These are phyloP conservation scores for Babesia ovis DNA, from an alignment of 169 alveolate species.

Conservation along the genomic window DNA sequence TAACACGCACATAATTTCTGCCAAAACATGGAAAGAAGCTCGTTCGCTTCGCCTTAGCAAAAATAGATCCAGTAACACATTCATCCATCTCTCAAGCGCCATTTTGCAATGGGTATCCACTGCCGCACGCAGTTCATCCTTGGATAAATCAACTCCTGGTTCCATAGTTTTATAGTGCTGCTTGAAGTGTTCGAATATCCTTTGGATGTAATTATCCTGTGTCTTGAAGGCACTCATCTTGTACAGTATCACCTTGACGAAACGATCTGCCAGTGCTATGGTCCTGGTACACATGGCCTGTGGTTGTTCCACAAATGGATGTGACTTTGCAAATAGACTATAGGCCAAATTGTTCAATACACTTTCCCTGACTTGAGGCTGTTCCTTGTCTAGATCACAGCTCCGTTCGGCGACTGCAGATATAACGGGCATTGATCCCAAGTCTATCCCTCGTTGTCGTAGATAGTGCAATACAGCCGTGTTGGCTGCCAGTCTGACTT, in stretches of 20 bases:
- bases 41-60: slow-evolving; percentile 37
- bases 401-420: slow-evolving; percentile 43
- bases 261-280: slow-evolving; percentile 19
- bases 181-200: slow-evolving; percentile 15
- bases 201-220: slow-evolving; percentile 17
- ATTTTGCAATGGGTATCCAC: background rate
- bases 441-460: slow-evolving; percentile 1
- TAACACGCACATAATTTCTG: slow-evolving; percentile 50
- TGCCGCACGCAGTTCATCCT: background rate
- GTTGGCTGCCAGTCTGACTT: slow-evolving; percentile 25
- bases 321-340: slow-evolving; percentile 11
- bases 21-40: slow-evolving; percentile 27
- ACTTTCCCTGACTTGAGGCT: slow-evolving; percentile 28
- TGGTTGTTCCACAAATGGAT: background rate
- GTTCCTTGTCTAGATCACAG: slow-evolving; percentile 46
- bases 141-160: background rate
- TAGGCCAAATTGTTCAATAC: slow-evolving; percentile 5
- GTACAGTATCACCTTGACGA: slow-evolving; percentile 46
- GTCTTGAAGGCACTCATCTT: slow-evolving; percentile 58
- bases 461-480: slow-evolving; percentile 28
- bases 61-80: slow-evolving; percentile 31
- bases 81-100: slow-evolving; percentile 44
- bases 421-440: slow-evolving; percentile 17
- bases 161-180: background rate
- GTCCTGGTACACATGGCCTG: background rate